Conservation (phyloP, 768 basidiomycete genomes). For the Amyloporia xantha region DNA sequence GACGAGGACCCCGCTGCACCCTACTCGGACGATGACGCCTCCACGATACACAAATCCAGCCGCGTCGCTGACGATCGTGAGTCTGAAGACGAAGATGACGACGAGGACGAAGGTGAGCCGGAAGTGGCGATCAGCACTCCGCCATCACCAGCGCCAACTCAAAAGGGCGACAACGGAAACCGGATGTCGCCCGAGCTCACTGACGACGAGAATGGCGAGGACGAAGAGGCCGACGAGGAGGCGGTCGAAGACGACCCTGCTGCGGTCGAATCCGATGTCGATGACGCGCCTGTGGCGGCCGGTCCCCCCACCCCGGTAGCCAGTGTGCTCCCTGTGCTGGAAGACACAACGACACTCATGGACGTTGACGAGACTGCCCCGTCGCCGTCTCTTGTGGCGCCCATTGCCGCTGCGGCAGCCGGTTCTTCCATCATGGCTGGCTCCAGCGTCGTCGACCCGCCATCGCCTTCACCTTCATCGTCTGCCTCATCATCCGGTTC, state of each 20-base stretch:
- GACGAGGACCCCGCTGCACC: constrained; percentile 24
- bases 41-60: constrained; percentile 17
- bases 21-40: constrained; percentile 13
- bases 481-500: constrained; percentile 31
- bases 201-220: constrained; percentile 29
- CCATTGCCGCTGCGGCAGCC: constrained; percentile 31
- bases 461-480: constrained; percentile 33
- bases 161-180: constrained; percentile 11
- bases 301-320: constrained; percentile 4
- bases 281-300: constrained; percentile 7
- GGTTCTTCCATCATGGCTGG: constrained; percentile 46
- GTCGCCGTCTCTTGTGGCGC: constrained; percentile 18
- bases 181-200: constrained; percentile 23
- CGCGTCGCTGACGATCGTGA: constrained; percentile 29
- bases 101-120: constrained; percentile 10
- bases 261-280: constrained; percentile 24
- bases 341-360: constrained; percentile 11
- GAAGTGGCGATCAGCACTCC: not conserved
- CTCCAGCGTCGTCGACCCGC: constrained; percentile 31
- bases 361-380: constrained; percentile 20
- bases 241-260: constrained; percentile 24
- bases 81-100: constrained; percentile 19
- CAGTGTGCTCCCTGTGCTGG: not conserved
- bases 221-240: constrained; percentile 14
- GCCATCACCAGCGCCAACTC: constrained; percentile 2